Percentiles rank a stretch among this genome's conserved stretches.
Conservation (phyloP, 1,139 yeast genomes). For the Suhomyces coccinellae region DNA sequence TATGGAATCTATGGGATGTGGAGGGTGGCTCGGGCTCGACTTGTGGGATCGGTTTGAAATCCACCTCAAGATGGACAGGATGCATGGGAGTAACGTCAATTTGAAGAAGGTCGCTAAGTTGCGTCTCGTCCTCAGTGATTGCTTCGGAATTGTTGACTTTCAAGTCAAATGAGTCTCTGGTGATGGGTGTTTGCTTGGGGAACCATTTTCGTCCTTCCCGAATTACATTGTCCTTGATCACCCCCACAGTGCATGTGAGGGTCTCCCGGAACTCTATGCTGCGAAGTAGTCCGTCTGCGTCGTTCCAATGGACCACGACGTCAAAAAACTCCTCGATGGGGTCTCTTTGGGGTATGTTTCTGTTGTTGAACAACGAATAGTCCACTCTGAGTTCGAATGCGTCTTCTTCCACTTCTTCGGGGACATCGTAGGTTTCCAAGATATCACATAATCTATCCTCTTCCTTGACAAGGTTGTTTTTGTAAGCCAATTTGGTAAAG, state of each 20-base stretch:
- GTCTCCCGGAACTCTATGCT: slow-evolving; percentile 23
- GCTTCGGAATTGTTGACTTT: slow-evolving; percentile 7
- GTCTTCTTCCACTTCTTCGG: slow-evolving; percentile 10
- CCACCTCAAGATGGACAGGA: slow-evolving; percentile 17
- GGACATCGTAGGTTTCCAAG: slow-evolving; percentile 13
- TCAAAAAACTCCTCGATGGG: slow-evolving; percentile 30
- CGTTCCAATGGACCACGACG: slow-evolving; percentile 22
- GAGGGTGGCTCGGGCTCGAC: background rate
- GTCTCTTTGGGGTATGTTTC: slow-evolving; percentile 23
- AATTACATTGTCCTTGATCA: slow-evolving; percentile 24
- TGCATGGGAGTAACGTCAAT: slow-evolving; percentile 34
- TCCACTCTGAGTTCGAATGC: slow-evolving; percentile 24
- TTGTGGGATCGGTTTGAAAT: background rate
- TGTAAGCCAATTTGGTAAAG: slow-evolving; percentile 20
- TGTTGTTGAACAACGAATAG: slow-evolving; percentile 22
- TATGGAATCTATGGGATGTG: slow-evolving; percentile 13
- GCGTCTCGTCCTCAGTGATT: slow-evolving; percentile 15
- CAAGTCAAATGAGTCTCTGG: background rate
- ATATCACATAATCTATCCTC: slow-evolving; percentile 19
- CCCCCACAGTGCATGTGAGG: slow-evolving; percentile 24
- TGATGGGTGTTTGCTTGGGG: background rate
- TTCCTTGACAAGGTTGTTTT: slow-evolving; percentile 13
- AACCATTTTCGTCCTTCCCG: slow-evolving; percentile 1
- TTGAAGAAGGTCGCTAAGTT: slow-evolving; percentile 21
- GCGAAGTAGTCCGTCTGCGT: slow-evolving; percentile 2